Evolutionary conservation across 2,329 filamentous ascomycete genomes (phyloP), one percentile per base, ranked within the genome.

Genomic region (Madurella fahalii): DNA sequence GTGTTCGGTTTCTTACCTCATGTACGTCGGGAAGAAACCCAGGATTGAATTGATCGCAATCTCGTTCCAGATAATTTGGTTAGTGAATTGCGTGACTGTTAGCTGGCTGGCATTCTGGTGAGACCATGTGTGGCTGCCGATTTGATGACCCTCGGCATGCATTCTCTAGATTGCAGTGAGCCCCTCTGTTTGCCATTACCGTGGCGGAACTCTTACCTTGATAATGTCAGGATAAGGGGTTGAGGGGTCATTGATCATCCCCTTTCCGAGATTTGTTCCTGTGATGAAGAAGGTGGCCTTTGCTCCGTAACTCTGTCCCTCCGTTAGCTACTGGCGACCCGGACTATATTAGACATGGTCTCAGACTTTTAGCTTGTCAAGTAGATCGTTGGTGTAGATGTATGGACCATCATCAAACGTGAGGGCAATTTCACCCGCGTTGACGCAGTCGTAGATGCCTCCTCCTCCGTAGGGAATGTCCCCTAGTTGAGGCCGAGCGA

Each of bases 281-380:
- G 77, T 82, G 57, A 87, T 74, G 68, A 87, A 87, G 67, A 89
- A 89, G 2, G 85, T 88, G 1, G 83, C 85, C 59, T 81, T 84
- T 13, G 81, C 83, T 30, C 77, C 72, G 64, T 85, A 84, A 25
- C 71, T 73, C 61, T 67, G 32, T 16, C 11, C 13, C 9, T 44
- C 12, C 52, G 30, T 58, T 45, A 58, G 55, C 9, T 31, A 17
- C 34, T n/a, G 18, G 12, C 25, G 25, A 25, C 25, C 7, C 25
- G 17, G 5, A n/a, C n/a, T 47, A 9, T 43, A 5, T 30, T 11
- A 37, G 34, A 37, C 13, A 9, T 5, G 2, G 11, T 40, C 30
- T 39, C 59, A 1, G 15, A 64, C 65, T 56, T 77, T 75, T 44
- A 88, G 74, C 51, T 85, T 73, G 62, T 87, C 80, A 12, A 87